Evolutionary conservation across 2,329 filamentous ascomycete genomes (phyloP), one percentile per base, ranked within the genome.

Genomic region (Fusarium humuli): DNA sequence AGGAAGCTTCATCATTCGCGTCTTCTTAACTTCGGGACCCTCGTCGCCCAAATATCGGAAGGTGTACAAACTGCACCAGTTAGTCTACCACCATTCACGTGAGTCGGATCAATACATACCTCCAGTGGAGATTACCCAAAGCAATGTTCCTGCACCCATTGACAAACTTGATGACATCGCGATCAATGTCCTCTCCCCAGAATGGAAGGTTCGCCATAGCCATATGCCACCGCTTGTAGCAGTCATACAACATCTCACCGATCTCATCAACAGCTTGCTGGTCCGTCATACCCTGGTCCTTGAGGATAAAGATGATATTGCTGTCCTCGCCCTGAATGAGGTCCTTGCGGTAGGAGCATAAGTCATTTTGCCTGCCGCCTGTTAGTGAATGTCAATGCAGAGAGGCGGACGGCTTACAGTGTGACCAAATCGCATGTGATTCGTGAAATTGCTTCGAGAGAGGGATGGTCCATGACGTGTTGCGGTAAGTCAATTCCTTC

Each of bases 101-200:
- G 0, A 7, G 10, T 20, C 4, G 7, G 13, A 1, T 13, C 3
- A 14, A 23, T 23, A 47, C 14, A 8, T 42, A 59, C 61, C 61
- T 65, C 61, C 61, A 65, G 11, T 65, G 63, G 2, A 66, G 8
- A 5, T 66, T 66, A 1, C 63, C 63, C 16, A 66, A 55, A 9
- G 63, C 63, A 8, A 66, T 66, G 20, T 66, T 66, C 6, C 61
- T 63, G n/a, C 61, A 66, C 4, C 63, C 63, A 10, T 61, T 66
- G 12, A 66, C 47, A 20, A 66, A 66, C 14, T 66, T 66, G n/a
- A 66, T 66, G 3, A 66, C 47, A 37, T 66, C 63, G 18, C 63
- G 49, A 22, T 66, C 63, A n/a, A 66, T 40, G 3, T 20, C 29
- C 54, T 66, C 63, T 14, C 63, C 63, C 54, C 63, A 66, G 25